Conservation (phyloP, 1,139 yeast species). For the Candida labiduridarum region DNA sequence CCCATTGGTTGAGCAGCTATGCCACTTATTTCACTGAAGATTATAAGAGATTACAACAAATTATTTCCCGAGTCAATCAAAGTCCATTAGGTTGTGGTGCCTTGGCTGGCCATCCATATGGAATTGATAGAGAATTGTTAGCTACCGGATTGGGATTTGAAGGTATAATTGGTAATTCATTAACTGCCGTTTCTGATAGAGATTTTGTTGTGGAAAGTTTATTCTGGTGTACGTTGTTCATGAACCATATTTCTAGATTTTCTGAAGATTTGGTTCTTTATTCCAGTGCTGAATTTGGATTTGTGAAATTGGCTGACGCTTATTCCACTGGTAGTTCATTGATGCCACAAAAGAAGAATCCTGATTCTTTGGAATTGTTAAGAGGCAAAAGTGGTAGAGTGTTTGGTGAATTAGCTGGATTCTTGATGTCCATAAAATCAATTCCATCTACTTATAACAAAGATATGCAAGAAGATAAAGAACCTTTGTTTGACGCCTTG, state of each 20-base stretch:
- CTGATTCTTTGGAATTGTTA: slow-evolving; percentile 90
- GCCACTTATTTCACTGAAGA: slow-evolving; percentile 95
- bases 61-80: slow-evolving; percentile 78
- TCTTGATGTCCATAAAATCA: slow-evolving; percentile 92
- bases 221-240: slow-evolving; percentile 95
- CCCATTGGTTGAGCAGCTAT: slow-evolving; percentile 94
- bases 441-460: slow-evolving; percentile 97
- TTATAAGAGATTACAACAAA: slow-evolving; percentile 78
- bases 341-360: slow-evolving; percentile 99
- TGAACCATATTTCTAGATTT: slow-evolving; percentile 93
- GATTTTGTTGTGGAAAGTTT: slow-evolving; percentile 96
- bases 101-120: slow-evolving; percentile 98
- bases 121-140: slow-evolving; percentile 88
- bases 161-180: slow-evolving; percentile 90
- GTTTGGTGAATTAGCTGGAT: slow-evolving; percentile 92
- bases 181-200: slow-evolving; percentile 94
- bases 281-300: slow-evolving; percentile 97
- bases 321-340: slow-evolving; percentile 97
- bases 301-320: slow-evolving; percentile 91
- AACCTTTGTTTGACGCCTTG: slow-evolving; percentile 90
- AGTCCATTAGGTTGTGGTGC: slow-evolving; percentile 98
- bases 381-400: slow-evolving; percentile 98
- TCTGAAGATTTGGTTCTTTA: slow-evolving; percentile 94
- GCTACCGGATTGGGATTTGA: slow-evolving; percentile 78
- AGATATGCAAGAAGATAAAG: slow-evolving; percentile 99